Evolutionary conservation across 2,329 filamentous ascomycete genomes (phyloP).

Genomic region (Penicillium sp.): DNA sequence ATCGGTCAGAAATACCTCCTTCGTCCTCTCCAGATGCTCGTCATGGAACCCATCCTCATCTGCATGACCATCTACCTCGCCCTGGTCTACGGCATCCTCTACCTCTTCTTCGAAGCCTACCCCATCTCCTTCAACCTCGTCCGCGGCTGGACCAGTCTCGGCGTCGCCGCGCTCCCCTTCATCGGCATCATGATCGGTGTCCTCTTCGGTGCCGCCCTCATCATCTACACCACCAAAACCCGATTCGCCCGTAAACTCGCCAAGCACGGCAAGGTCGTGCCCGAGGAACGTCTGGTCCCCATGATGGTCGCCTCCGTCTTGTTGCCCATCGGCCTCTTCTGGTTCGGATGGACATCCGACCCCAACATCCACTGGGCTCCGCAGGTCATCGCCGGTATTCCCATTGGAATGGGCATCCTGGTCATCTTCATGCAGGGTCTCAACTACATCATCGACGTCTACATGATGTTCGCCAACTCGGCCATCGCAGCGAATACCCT

Average conservation of each 20-base stretch:
- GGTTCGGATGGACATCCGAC: constrained; percentile 46
- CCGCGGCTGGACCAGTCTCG: constrained; percentile 32
- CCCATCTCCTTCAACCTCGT: constrained; percentile 36
- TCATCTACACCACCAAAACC: constrained; percentile 38
- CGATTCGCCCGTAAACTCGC: constrained; percentile 32
- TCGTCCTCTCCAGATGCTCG: constrained; percentile 43
- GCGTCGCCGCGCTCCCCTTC: constrained; percentile 36
- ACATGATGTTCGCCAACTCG: constrained; percentile 36
- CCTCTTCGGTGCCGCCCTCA: constrained; percentile 30
- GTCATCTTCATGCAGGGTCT: constrained; percentile 42
- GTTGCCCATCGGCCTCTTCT: constrained; percentile 45
- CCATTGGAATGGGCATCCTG: constrained; percentile 40
- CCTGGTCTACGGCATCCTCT: constrained; percentile 35
- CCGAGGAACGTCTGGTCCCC: constrained; percentile 42
- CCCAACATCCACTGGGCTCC: constrained; percentile 41
- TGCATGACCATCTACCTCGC: constrained; percentile 43
- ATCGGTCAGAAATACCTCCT: constrained; percentile 43
- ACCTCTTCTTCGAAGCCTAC: constrained; percentile 38
- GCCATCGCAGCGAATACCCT: constrained; percentile 37
- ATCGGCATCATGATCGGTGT: constrained; percentile 32
- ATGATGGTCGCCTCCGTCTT: constrained; percentile 42
- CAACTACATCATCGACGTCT: constrained; percentile 41
- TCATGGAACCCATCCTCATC: constrained; percentile 45
- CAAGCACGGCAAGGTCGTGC: constrained; percentile 29
- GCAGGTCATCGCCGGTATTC: constrained; percentile 41